These are phyloP conservation scores for Cetradonia linearis DNA, from an alignment of 495 filamentous ascomycete species.

Conservation along the genomic window DNA sequence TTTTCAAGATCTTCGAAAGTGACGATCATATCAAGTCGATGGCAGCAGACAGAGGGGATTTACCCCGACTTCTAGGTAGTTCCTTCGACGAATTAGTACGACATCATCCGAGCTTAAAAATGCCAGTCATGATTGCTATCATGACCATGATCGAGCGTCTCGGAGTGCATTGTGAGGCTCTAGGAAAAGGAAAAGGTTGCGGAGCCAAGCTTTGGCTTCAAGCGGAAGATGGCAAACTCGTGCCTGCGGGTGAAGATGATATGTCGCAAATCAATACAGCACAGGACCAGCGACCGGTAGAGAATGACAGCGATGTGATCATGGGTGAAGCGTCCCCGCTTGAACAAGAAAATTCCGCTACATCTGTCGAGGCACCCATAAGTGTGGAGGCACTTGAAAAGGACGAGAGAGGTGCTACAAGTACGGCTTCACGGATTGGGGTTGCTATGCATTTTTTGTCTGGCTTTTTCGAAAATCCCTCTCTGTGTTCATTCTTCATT, in stretches of 20 bases:
- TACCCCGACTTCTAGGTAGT: conserved; percentile 46
- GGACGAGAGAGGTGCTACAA: conserved; percentile 40
- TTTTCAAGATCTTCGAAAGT: conserved; percentile 91
- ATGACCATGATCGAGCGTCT: conserved; percentile 77
- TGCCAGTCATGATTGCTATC: conserved; percentile 66
- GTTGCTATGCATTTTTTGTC: conserved; percentile 65
- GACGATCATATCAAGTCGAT: conserved; percentile 77
- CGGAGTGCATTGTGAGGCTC: conserved; percentile 52
- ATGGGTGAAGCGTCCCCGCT: conserved; percentile 20
- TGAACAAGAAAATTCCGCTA: conserved; percentile 19
- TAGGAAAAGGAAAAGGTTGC: conserved; percentile 55
- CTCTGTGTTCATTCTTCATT: conserved; percentile 65
- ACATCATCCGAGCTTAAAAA: conserved; percentile 78
- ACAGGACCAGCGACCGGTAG: conserved; percentile 16
- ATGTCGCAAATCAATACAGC: conserved; percentile 24
- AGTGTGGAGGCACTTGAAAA: conserved; percentile 34
- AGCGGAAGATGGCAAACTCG: conserved; percentile 39
- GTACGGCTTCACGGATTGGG: conserved; percentile 57
- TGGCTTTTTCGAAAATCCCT: conserved; percentile 65
- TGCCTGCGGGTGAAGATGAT: conserved; percentile 40
- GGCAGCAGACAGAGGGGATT: conserved; percentile 37
- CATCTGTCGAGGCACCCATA: conserved; percentile 26
- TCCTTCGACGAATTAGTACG: conserved; percentile 91
- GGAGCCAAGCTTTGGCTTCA: conserved; percentile 72
- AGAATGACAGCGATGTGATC: conserved; percentile 20